phyloP scores from a whole-genome alignment of 1,284 basidiomycete genomes.

The Volvariella surrecta region DNA sequence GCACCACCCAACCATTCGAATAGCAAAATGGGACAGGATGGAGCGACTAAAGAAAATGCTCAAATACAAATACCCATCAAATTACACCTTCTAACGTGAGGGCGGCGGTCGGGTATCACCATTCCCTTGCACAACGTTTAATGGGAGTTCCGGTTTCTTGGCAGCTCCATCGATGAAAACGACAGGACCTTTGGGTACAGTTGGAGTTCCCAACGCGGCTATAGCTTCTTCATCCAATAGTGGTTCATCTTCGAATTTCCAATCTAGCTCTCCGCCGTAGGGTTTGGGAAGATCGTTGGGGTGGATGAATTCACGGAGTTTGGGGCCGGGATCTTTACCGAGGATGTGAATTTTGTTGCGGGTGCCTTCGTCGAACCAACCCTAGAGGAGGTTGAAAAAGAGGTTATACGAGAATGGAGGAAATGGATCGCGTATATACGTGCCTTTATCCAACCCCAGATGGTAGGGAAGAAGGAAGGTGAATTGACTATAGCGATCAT shows the following conservation, averaged over 20 bases:
- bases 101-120: too few relatives aligned
- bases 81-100: too few relatives aligned
- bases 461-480: conserved; percentile 67
- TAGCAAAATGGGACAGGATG: too few relatives aligned
- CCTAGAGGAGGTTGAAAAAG: conserved; percentile 18
- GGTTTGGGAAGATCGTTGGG: conserved; percentile 47
- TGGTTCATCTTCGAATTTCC: conserved; percentile 57
- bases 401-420: background rate
- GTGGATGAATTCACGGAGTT: conserved; percentile 45
- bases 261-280: conserved; percentile 66
- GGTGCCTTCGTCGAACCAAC: conserved; percentile 73
- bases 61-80: too few relatives aligned
- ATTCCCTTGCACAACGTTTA: too few relatives aligned
- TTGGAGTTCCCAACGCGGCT: conserved; percentile 22
- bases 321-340: conserved; percentile 43
- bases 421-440: conserved; percentile 6
- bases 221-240: conserved; percentile 39
- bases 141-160: conserved; percentile 8
- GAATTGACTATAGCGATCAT: conserved; percentile 65
- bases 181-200: conserved; percentile 39
- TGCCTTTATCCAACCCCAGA: conserved; percentile 76
- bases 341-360: conserved; percentile 64
- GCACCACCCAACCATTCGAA: too few relatives aligned
- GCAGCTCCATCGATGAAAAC: conserved; percentile 38
- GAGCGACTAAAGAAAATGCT: too few relatives aligned